Percentiles rank a stretch among this genome's conserved stretches.
phyloP scores from a whole-genome alignment of 768 basidiomycete species.

The Leucocoprinus birnbaumii region DNA sequence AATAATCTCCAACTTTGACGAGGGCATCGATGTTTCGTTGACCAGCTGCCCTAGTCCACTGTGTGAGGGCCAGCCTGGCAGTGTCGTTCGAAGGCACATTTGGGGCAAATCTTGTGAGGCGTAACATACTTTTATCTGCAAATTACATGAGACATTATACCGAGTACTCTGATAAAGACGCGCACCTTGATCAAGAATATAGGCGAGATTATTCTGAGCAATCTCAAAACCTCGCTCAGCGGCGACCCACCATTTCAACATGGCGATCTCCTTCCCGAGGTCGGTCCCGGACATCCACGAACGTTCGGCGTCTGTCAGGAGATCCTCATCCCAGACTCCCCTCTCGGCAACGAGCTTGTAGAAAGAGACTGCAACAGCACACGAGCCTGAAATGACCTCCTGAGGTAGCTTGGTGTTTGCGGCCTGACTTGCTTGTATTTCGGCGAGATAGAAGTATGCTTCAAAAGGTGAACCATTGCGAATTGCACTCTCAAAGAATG shows the following conservation, averaged over 20 bases:
- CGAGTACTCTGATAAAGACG: slow-evolving; percentile 2
- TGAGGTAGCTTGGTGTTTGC: slow-evolving; percentile 38
- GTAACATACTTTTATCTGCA: slow-evolving; percentile 68
- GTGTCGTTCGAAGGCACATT: slow-evolving; percentile 78
- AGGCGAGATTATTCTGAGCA: slow-evolving; percentile 95
- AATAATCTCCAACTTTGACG: slow-evolving; percentile 98
- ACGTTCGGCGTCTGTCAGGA: slow-evolving; percentile 76
- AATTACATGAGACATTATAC: not conserved
- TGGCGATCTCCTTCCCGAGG: slow-evolving; percentile 75
- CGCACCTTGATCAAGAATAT: slow-evolving; percentile 86
- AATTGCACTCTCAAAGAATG: slow-evolving; percentile 82
- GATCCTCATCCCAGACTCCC: slow-evolving; percentile 83
- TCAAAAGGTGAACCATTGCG: slow-evolving; percentile 91
- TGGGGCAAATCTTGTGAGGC: slow-evolving; percentile 65
- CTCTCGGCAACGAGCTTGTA: slow-evolving; percentile 91
- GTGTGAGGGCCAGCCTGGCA: slow-evolving; percentile 79
- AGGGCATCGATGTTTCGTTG: slow-evolving; percentile 96
- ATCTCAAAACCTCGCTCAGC: slow-evolving; percentile 90
- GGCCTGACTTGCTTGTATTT: slow-evolving; percentile 67
- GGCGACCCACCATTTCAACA: slow-evolving; percentile 93
- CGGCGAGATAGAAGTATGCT: slow-evolving; percentile 90
- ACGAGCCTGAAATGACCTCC: slow-evolving; percentile 65
- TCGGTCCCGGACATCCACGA: slow-evolving; percentile 71
- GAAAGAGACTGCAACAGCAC: slow-evolving; percentile 88
- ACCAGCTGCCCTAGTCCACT: slow-evolving; percentile 92